phyloP scores from a whole-genome alignment of 441 rosid species.

The Jatropha podagrica region DNA sequence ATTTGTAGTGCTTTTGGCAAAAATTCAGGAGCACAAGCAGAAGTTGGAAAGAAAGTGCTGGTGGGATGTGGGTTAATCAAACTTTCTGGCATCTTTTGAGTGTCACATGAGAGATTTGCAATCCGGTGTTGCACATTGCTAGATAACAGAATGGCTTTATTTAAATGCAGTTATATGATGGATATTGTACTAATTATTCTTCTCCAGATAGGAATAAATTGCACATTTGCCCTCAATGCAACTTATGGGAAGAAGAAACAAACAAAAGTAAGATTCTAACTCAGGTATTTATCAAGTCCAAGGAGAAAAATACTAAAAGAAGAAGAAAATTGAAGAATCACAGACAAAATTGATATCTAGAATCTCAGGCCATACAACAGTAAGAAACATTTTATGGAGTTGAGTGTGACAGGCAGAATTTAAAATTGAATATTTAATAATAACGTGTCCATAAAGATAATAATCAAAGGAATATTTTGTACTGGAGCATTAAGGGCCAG shows the following conservation, averaged over 20 bases:
- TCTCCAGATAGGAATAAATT: too few species aligned
- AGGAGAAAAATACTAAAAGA: background rate
- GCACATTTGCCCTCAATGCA: background rate
- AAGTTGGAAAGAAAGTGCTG: too few species aligned
- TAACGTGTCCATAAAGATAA: background rate
- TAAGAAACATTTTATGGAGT: background rate
- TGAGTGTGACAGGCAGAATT: background rate
- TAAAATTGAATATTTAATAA: background rate
- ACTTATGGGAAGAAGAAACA: background rate
- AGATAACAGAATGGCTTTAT: too few species aligned
- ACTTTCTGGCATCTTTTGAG: too few species aligned
- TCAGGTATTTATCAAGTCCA: background rate
- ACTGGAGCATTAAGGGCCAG: background rate
- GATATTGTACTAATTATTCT: too few species aligned
- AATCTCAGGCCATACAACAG: background rate
- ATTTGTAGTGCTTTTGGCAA: too few species aligned
- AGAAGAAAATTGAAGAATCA: conserved; percentile 2
- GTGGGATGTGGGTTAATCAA: too few species aligned
- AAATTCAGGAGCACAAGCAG: too few species aligned
- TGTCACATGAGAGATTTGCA: too few species aligned
- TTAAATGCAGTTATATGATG: too few species aligned
- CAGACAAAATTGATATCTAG: background rate
- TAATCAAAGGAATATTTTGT: background rate
- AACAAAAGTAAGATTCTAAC: background rate
- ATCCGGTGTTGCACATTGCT: too few species aligned